Percentiles rank a stretch among this genome's conserved stretches.
Conservation (phyloP, 1,284 basidiomycete genomes). For the Tilletia setariae region DNA sequence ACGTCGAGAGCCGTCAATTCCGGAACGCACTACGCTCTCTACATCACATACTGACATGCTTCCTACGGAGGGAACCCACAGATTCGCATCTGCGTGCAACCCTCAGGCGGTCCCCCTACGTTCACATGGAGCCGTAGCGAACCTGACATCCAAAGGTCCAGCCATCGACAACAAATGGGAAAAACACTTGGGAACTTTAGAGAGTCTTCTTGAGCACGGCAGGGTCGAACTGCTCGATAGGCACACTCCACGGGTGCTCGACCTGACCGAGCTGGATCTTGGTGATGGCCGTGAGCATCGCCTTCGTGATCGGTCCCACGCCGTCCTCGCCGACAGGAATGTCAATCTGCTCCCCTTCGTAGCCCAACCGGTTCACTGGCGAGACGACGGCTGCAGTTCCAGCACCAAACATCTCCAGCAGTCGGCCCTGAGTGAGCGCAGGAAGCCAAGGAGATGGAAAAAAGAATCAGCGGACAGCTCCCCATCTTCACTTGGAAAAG, state of each 20-base stretch:
- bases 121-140: no score
- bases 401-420: constrained; percentile 88
- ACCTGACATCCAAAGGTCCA: no score
- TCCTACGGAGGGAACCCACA: no score
- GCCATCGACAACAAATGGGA: no score
- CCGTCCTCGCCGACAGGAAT: constrained; percentile 84
- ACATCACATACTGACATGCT: no score
- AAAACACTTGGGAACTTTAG: no score
- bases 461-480: no score
- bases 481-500: no score
- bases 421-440: constrained; percentile 59
- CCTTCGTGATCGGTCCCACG: constrained; percentile 78
- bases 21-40: no score
- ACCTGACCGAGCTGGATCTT: constrained; percentile 85
- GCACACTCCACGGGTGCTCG: constrained; percentile 72
- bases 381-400: constrained; percentile 66
- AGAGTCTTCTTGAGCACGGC: background rate
- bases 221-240: constrained; percentile 17
- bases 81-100: no score
- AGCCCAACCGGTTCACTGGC: constrained; percentile 69
- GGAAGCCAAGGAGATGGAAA: background rate
- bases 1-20: no score
- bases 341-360: constrained; percentile 74
- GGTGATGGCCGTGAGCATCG: constrained; percentile 78
- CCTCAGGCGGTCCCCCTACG: no score